Percentiles rank a stretch among this genome's conserved stretches.
These are phyloP conservation scores for Mucor racemosus DNA, from an alignment of 371 early-diverging fungal species.

Conservation along the genomic window DNA sequence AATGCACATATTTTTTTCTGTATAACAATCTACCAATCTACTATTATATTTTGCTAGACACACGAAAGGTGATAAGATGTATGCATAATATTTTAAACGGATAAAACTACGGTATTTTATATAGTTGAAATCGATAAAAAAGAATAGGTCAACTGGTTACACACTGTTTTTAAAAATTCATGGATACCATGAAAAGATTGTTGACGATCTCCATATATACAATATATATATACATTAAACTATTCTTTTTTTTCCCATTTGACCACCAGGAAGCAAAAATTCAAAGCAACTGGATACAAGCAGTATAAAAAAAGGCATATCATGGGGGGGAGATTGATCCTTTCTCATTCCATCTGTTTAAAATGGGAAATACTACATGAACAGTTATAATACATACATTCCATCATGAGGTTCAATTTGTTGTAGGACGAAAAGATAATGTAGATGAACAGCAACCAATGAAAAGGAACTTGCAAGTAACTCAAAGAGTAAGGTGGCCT, in stretches of 20 bases:
- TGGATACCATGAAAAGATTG: background rate
- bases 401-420: conserved; percentile 16
- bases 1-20: background rate
- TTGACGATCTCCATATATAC: background rate
- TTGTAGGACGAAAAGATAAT: conserved; percentile 19
- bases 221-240: too few relatives aligned
- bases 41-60: background rate
- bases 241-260: background rate
- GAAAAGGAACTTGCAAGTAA: background rate
- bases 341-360: background rate
- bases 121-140: background rate
- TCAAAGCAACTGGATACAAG: background rate
- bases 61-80: background rate
- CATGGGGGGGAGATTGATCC: background rate
- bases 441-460: conserved; percentile 20
- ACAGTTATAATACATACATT: background rate
- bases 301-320: conserved; percentile 1
- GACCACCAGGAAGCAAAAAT: background rate
- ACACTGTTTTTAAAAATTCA: background rate
- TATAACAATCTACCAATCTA: background rate
- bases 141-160: background rate
- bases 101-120: background rate
- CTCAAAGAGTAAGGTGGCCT: background rate
- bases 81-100: background rate
- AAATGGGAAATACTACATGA: conserved; percentile 2